phyloP scores from a whole-genome alignment of 2,329 filamentous ascomycete species.

The Microthyrium microscopicum region DNA sequence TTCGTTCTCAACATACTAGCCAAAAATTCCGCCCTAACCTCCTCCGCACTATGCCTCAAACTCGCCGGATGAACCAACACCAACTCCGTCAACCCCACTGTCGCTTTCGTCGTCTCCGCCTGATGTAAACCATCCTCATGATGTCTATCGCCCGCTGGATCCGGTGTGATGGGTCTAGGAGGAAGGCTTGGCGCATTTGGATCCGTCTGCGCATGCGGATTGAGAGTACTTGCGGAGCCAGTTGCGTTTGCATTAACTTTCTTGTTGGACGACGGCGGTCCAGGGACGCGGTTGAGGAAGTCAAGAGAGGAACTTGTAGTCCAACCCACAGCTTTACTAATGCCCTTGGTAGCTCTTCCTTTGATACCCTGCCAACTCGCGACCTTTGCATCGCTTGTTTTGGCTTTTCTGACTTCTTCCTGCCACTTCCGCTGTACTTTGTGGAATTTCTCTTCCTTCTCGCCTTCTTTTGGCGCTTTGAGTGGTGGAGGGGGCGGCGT shows the following conservation, averaged over 20 bases:
- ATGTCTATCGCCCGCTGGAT: slow-evolving; percentile 13
- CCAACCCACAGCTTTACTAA: slow-evolving; percentile 23
- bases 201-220: slow-evolving; percentile 4
- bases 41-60: slow-evolving; percentile 14
- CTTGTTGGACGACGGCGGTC: slow-evolving; percentile 8
- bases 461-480: slow-evolving; percentile 22
- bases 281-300: slow-evolving; percentile 25
- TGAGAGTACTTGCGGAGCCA: neutral
- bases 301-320: slow-evolving; percentile 27
- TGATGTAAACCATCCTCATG: slow-evolving; percentile 18
- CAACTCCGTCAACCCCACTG: slow-evolving; percentile 24
- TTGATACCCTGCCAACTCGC: slow-evolving; percentile 27
- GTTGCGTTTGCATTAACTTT: slow-evolving; percentile 1
- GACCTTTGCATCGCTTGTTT: slow-evolving; percentile 23
- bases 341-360: slow-evolving; percentile 23
- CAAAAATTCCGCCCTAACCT: slow-evolving; percentile 25
- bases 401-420: slow-evolving; percentile 27
- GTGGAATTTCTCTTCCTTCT: slow-evolving; percentile 25
- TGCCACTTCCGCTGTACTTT: slow-evolving; percentile 30
- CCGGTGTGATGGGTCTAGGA: slow-evolving; percentile 9
- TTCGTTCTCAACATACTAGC: slow-evolving; percentile 25
- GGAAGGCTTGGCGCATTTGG: slow-evolving; percentile 5
- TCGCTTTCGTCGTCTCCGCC: slow-evolving; percentile 17
- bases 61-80: slow-evolving; percentile 24
- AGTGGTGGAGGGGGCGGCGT: slow-evolving; percentile 28